A percentile compares a stretch with the other conserved stretches of the same genome.
Evolutionary conservation across 179 eudicot species (phyloP).

Genomic region (Silene vulgaris): DNA sequence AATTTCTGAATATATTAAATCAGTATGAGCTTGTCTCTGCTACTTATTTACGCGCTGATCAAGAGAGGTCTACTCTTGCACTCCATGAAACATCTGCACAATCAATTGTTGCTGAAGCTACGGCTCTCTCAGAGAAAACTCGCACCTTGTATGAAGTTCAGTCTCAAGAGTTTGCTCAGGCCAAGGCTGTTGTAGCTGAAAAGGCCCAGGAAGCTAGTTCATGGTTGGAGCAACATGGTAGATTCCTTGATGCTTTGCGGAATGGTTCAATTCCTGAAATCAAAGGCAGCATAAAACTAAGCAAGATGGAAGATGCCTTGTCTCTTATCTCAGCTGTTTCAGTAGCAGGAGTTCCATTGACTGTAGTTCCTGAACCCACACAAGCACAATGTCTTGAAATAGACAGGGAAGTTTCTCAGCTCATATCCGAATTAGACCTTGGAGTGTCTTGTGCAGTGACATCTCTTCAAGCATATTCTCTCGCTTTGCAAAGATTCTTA

Average conservation of each 20-base stretch:
- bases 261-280: conserved; percentile 66
- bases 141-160: conserved; percentile 64
- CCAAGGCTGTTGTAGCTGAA: conserved; percentile 64
- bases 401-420: conserved; percentile 76
- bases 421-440: conserved; percentile 59
- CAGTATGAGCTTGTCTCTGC: conserved; percentile 79
- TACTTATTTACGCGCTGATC: conserved; percentile 65
- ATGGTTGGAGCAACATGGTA: conserved; percentile 94
- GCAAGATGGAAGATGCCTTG: conserved; percentile 50
- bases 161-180: conserved; percentile 79
- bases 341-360: conserved; percentile 83
- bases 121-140: conserved; percentile 56
- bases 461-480: conserved; percentile 71
- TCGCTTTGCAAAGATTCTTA: conserved; percentile 76
- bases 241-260: conserved; percentile 80
- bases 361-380: conserved; percentile 97
- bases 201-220: conserved; percentile 72
- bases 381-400: conserved; percentile 92
- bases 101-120: conserved; percentile 74
- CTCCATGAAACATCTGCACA: conserved; percentile 82
- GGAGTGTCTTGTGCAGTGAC: conserved; percentile 72
- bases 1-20: conserved; percentile 54
- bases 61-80: conserved; percentile 78
- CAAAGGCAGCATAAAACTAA: conserved; percentile 43
- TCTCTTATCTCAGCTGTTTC: conserved; percentile 83